Evolutionary conservation across 2,329 filamentous ascomycete genomes (phyloP).

Genomic region (Penicillium sclerotigenum): DNA sequence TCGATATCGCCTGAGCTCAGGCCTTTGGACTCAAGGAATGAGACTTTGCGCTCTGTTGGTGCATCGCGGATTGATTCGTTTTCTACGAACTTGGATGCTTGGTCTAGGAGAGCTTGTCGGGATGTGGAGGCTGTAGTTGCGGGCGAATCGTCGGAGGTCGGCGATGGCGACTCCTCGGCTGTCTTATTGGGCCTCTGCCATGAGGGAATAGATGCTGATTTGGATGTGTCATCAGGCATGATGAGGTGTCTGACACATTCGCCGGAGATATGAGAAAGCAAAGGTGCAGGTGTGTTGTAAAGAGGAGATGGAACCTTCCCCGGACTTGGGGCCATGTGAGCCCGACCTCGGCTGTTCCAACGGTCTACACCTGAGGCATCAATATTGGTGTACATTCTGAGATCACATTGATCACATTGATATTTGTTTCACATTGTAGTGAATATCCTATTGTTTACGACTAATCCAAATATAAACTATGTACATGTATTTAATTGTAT

Average conservation of each 20-base stretch:
- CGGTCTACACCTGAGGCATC: conserved; percentile 6
- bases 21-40: conserved; percentile 76
- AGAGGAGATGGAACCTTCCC: conserved; percentile 17
- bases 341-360: conserved; percentile 27
- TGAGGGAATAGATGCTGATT: conserved; percentile 36
- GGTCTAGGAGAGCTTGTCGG: conserved; percentile 52
- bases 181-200: conserved; percentile 36
- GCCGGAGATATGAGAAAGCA: not conserved
- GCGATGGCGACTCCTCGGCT: conserved; percentile 33
- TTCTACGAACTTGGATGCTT: conserved; percentile 72
- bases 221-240: conserved; percentile 38
- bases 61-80: conserved; percentile 69
- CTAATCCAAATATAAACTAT: no score
- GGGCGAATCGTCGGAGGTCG: conserved; percentile 27
- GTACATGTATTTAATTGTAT: not conserved
- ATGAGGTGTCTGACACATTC: not conserved
- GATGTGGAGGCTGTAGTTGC: conserved; percentile 15
- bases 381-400: not conserved
- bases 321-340: conserved; percentile 27
- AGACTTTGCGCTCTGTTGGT: conserved; percentile 67
- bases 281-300: not conserved
- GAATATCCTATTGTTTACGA: not conserved
- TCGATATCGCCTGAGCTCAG: conserved; percentile 66
- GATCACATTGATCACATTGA: not conserved
- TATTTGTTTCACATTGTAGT: not conserved